Conservation (phyloP, 2,329 filamentous ascomycete species). For the Diaporthe sp. region DNA sequence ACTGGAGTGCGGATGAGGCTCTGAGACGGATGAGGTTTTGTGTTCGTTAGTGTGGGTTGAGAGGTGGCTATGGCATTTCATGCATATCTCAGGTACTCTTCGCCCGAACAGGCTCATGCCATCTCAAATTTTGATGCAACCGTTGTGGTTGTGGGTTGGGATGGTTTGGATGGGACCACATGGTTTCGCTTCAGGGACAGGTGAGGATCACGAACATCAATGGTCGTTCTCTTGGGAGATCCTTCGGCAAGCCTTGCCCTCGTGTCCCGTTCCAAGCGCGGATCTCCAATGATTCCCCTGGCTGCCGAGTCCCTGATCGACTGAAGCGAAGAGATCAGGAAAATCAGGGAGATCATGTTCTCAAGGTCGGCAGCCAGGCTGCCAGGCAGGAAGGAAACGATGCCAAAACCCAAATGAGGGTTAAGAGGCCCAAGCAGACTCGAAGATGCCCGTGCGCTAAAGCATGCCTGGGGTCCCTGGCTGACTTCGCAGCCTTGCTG, state of each 20-base stretch:
- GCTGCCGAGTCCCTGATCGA: constrained; percentile 2
- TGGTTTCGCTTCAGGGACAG: neutral
- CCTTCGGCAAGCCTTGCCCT: neutral
- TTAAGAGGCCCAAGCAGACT: neutral
- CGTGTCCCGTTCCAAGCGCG: neutral
- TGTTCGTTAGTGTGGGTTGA: constrained; percentile 30
- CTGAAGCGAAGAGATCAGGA: constrained; percentile 11
- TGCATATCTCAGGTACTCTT: constrained; percentile 11
- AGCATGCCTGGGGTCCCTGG: neutral
- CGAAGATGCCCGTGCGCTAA: neutral
- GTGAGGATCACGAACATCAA: constrained; percentile 17
- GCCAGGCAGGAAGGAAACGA: neutral
- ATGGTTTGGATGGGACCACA: constrained; percentile 13
- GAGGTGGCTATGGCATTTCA: constrained; percentile 20
- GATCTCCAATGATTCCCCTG: neutral
- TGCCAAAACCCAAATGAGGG: neutral
- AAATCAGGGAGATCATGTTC: constrained; percentile 12
- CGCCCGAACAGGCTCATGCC: constrained; percentile 13
- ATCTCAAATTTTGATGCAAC: constrained; percentile 29
- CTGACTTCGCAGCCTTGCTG: neutral
- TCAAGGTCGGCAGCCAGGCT: neutral
- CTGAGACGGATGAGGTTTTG: constrained; percentile 38
- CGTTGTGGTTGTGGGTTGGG: constrained; percentile 16
- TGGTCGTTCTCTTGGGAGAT: neutral
- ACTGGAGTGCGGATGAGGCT: constrained; percentile 52